Evolutionary conservation across 1,284 basidiomycete genomes (phyloP).

Genomic region (Caloboletus inedulis): DNA sequence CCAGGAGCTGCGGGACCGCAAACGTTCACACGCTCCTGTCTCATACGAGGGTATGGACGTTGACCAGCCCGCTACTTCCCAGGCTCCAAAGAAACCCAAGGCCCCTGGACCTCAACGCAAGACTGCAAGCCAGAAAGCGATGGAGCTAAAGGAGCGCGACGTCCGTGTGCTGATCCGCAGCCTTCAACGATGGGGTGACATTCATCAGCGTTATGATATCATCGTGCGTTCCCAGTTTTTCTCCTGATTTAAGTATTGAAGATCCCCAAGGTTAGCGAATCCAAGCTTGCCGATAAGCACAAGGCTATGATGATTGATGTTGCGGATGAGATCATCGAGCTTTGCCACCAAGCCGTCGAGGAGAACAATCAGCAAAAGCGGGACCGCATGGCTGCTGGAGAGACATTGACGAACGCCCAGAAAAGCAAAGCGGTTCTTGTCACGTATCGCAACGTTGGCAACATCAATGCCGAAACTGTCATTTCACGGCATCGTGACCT

Average conservation of each 20-base stretch:
- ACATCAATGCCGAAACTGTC: constrained; percentile 98
- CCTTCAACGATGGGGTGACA: constrained; percentile 97
- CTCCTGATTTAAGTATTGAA: constrained; percentile 11
- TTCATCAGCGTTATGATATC: constrained; percentile 89
- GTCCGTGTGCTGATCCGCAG: constrained; percentile 94
- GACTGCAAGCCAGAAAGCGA: constrained; percentile 87
- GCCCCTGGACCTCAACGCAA: constrained; percentile 67
- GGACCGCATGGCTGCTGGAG: constrained; percentile 73
- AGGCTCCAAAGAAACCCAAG: constrained; percentile 72
- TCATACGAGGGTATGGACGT: constrained; percentile 93
- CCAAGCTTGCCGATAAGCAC: constrained; percentile 96
- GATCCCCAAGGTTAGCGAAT: constrained; percentile 69
- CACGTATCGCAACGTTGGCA: constrained; percentile 83
- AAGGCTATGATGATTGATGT: constrained; percentile 88
- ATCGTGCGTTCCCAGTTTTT: constrained; percentile 59
- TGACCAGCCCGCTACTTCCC: constrained; percentile 60
- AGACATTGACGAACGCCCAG: constrained; percentile 80
- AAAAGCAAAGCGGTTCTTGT: constrained; percentile 96
- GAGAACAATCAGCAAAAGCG: constrained; percentile 83
- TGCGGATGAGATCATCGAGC: constrained; percentile 88
- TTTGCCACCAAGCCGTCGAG: constrained; percentile 82
- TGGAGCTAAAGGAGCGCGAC: constrained; percentile 97
- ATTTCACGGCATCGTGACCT: constrained; percentile 89
- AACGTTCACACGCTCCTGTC: constrained; percentile 81
- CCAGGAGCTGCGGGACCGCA: constrained; percentile 69